Base-by-base conservation (phyloP, 2,329 filamentous ascomycete genomes). In the Cladosporium sp. region DNA sequence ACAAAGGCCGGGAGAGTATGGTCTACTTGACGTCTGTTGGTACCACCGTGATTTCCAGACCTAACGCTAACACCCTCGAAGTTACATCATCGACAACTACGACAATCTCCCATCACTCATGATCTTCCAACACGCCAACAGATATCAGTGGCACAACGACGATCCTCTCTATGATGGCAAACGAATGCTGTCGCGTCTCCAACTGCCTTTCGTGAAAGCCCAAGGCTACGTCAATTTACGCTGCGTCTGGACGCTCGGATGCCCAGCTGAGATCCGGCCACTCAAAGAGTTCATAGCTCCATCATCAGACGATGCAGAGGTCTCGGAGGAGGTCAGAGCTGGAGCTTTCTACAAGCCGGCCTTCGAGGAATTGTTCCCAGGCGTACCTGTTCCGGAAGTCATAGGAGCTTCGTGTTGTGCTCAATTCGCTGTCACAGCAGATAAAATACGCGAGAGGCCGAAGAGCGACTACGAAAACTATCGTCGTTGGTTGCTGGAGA, bases 61-160 rank as follows among this genome's bases (percentile, higher is more conserved):
- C 23, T 66, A 16, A 33, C 4, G 16, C 37, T 60, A 8, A 60
- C 16, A 16, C 29, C 3, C 37, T 1, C 28, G 37, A 80, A 52
- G 79, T 23, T 80, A 77, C 67, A 80, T 81, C 26, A 81, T 86
- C 71, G 84, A 87, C 72, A 81, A 85, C 72, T 88, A 88, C 75
- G 79, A 87, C 69, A 69, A 77, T 3, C 80, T 88, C 4, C 82
- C 85, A 2, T 81, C 69, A 71, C 77, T 85, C 49, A 80, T 86
- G 66, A 81, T 88, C 68, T 86, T 89, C 74, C 81, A 85, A 68
- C 86, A 88, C 71, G 81, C 84, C 21, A 82, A 86, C 63, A 81
- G 86, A 53, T 76, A 78, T 29, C 79, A 83, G 65, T 86, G 84
- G 84, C 84, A 86, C 69, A 85, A 85, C 68, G 83, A 86, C 67